Conservation (phyloP, 192 early-diverging fungal species). For the Coemansia sp. region DNA sequence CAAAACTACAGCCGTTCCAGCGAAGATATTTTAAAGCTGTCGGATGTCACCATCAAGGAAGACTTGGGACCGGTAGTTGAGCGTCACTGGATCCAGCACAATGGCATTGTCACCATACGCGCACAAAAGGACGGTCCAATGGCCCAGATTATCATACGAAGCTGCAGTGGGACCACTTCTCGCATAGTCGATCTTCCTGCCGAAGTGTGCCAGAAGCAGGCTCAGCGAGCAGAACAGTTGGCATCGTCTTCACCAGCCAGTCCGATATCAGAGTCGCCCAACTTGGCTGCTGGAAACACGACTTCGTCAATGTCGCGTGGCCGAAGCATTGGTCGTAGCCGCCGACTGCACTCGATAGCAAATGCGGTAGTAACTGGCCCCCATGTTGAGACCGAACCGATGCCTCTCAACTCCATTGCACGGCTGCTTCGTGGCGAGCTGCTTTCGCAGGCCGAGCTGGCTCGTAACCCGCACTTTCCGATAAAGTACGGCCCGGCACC, state of each 20-base stretch:
- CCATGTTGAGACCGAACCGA: constrained; percentile 14
- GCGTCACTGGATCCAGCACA: constrained; percentile 82
- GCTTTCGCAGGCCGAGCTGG: constrained; percentile 9
- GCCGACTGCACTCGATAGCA: constrained; percentile 24
- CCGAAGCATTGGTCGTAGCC: constrained; percentile 34
- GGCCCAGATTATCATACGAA: constrained; percentile 79
- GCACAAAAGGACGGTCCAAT: constrained; percentile 65
- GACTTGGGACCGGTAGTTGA: constrained; percentile 54
- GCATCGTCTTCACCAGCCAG: constrained; percentile 18
- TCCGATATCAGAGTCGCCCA: constrained; percentile 46
- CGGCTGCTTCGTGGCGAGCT: constrained; percentile 45
- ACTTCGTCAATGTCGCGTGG: constrained; percentile 22
- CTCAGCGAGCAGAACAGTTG: constrained; percentile 20
- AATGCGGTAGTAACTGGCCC: constrained; percentile 1
- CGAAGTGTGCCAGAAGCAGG: constrained; percentile 32
- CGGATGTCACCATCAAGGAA: constrained; percentile 39
- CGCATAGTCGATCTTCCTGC: constrained; percentile 55
- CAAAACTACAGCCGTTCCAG: constrained; percentile 61
- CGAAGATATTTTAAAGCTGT: constrained; percentile 36
- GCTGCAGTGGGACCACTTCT: constrained; percentile 74
- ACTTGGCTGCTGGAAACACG: constrained; percentile 29
- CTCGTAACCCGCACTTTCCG: constrained; percentile 22
- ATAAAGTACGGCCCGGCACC: constrained; percentile 40
- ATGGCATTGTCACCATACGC: constrained; percentile 76
- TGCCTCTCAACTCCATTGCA: constrained; percentile 34